These are phyloP conservation scores for Hanseniaspora gamundiae DNA, from an alignment of 1,139 yeast species.

Conservation along the genomic window DNA sequence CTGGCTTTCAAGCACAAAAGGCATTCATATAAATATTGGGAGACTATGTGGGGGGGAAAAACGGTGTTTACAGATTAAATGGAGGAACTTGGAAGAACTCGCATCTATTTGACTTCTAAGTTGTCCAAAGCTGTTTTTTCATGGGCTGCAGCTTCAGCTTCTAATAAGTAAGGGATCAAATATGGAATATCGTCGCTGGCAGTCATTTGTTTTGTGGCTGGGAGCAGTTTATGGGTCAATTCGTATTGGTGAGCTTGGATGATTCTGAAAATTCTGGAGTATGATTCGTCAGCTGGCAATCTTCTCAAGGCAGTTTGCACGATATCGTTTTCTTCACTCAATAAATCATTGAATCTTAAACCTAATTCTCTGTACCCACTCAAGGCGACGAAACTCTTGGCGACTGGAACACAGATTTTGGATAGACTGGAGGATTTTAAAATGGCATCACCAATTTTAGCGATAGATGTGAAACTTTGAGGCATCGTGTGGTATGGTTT, in stretches of 20 bases:
- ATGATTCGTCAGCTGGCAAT: constrained; percentile 71
- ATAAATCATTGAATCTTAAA: constrained; percentile 73
- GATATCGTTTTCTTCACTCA: constrained; percentile 76
- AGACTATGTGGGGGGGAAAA: too few species aligned
- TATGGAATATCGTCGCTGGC: constrained; percentile 79
- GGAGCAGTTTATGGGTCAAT: constrained; percentile 73
- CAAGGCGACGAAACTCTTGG: constrained; percentile 57
- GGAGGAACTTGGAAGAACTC: not conserved
- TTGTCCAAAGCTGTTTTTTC: constrained; percentile 87
- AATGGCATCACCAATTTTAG: constrained; percentile 69
- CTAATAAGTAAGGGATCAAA: constrained; percentile 79
- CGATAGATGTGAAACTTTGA: constrained; percentile 64
- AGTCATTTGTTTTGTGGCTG: constrained; percentile 64
- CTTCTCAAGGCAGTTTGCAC: constrained; percentile 82
- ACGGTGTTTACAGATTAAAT: too few species aligned
- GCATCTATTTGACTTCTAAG: constrained; percentile 27
- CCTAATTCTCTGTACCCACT: constrained; percentile 95
- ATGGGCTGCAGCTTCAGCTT: constrained; percentile 84
- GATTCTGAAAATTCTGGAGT: constrained; percentile 86
- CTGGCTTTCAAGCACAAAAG: too few species aligned
- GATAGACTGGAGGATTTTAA: constrained; percentile 70
- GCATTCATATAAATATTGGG: not conserved
- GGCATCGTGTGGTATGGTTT: constrained; percentile 17
- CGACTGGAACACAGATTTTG: constrained; percentile 65
- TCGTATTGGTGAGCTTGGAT: constrained; percentile 86